phyloP scores from a whole-genome alignment of 768 basidiomycete species.

The Calocera viscosa region DNA sequence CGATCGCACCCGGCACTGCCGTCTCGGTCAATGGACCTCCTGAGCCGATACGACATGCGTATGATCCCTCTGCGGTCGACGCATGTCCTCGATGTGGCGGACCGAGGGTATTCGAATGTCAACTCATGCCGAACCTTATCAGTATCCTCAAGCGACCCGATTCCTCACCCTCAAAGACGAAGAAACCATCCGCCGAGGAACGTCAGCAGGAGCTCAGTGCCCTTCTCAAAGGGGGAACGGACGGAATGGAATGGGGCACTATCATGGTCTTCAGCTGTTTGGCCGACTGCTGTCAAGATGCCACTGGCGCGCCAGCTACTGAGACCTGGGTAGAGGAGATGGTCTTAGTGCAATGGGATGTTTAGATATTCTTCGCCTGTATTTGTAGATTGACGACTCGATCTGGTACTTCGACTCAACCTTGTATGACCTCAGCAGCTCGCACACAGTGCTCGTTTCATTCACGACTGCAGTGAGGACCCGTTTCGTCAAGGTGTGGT shows the following conservation, averaged over 20 bases:
- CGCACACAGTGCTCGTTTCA: no score
- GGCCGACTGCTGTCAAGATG: conserved; percentile 54
- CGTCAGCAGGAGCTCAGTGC: conserved; percentile 49
- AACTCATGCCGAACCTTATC: conserved; percentile 90
- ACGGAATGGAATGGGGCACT: conserved; percentile 88
- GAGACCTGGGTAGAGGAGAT: conserved; percentile 59
- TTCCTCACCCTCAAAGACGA: conserved; percentile 18
- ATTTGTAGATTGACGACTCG: no score
- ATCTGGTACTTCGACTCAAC: no score
- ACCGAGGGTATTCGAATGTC: conserved; percentile 74
- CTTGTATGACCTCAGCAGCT: no score
- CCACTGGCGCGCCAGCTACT: conserved; percentile 27
- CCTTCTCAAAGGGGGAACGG: conserved; percentile 38
- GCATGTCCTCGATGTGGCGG: conserved; percentile 55
- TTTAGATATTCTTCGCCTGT: no score
- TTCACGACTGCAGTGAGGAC: no score
- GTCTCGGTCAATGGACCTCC: conserved; percentile 48
- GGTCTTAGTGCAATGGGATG: conserved; percentile 65
- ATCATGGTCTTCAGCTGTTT: conserved; percentile 80
- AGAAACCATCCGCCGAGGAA: conserved; percentile 50
- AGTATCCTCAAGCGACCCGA: conserved; percentile 43
- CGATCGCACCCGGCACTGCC: conserved; percentile 26
- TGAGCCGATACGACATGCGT: conserved; percentile 37
- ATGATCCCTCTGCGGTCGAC: conserved; percentile 43
- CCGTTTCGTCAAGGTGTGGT: no score